Evolutionary conservation across 257 asterid species (phyloP), one percentile per base, ranked within the genome.

Genomic region (Osmanthus fragrans): DNA sequence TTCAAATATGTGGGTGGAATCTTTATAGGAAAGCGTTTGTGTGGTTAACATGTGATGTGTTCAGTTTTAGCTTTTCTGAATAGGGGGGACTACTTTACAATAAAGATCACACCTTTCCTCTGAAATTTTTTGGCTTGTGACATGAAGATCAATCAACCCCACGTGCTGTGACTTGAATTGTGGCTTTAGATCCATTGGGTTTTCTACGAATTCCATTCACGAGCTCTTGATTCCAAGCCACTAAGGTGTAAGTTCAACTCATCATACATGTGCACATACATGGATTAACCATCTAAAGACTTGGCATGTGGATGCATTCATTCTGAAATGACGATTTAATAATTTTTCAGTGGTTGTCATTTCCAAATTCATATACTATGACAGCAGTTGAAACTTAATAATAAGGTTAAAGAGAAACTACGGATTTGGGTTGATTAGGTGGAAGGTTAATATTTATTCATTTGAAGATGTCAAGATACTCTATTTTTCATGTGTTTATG

Each of bases 131-230:
- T 68, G 63, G 36, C 18, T 11, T 34, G 71, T 23, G 42, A 16
- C 36, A 21, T 29, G 67, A 3, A 66, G 37, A 39, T 66, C 42
- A 19, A 16, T 76, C 30, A 63, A 63, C 36, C 19, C 7, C 16
- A 9, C 64, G 7, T 67, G 21, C 4, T 39, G 10, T 68, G 40
- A 29, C 25, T 42, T 69, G 54, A 29, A 32, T 80, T 25, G 49
- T 40, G 39, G 36, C 12, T 23, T 27, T 65, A 76, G 32, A 67
- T 37, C 40, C 18, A 56, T 75, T 25, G 73, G 75, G 8, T 65
- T 34, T 72, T 65, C 21, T 19, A 49, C 13, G 66, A 76, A 63
- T 63, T 81, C 56, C 56, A 40, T 73, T 74, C 74, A 29, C 7
- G 23, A 47, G 54, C 23, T 70, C 32, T 40, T 33, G 64, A 47